Percentiles rank a stretch among this genome's conserved stretches.
Conservation (phyloP, 179 eudicot species). For the Gypsophila paniculata region DNA sequence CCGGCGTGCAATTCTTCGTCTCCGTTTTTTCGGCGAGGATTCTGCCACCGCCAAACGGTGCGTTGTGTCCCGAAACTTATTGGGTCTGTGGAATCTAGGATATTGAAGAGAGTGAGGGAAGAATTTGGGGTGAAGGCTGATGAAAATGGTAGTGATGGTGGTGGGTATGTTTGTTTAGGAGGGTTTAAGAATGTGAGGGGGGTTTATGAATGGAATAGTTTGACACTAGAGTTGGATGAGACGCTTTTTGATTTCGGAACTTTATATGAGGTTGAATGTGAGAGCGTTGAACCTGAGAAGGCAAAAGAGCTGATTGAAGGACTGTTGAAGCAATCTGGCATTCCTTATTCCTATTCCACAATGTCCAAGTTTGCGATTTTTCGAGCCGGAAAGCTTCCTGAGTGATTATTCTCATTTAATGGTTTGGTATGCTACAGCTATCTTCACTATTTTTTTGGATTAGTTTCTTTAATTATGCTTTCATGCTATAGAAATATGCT, state of each 20-base stretch:
- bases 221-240: constrained; percentile 81
- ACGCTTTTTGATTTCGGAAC: constrained; percentile 75
- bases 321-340: constrained; percentile 62
- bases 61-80: constrained; percentile 53
- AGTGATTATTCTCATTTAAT: constrained; percentile 13
- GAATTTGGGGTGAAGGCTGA: constrained; percentile 56
- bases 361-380: constrained; percentile 85
- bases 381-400: constrained; percentile 40
- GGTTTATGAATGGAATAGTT: constrained; percentile 79
- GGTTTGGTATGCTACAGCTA: too few species aligned
- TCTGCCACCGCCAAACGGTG: constrained; percentile 38
- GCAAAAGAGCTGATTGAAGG: constrained; percentile 66
- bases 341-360: constrained; percentile 57
- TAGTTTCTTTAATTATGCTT: too few species aligned
- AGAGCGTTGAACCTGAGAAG: constrained; percentile 75
- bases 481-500: too few species aligned
- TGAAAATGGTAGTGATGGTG: constrained; percentile 4
- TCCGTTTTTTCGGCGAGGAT: constrained; percentile 69
- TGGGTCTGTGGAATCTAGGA: constrained; percentile 44
- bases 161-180: constrained; percentile 68
- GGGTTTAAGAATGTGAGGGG: constrained; percentile 87
- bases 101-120: constrained; percentile 66
- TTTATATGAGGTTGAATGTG: constrained; percentile 85
- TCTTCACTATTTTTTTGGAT: too few species aligned
- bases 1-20: constrained; percentile 66